Evolutionary conservation across 768 basidiomycete species (phyloP).

Genomic region (Steccherinum ochraceum): DNA sequence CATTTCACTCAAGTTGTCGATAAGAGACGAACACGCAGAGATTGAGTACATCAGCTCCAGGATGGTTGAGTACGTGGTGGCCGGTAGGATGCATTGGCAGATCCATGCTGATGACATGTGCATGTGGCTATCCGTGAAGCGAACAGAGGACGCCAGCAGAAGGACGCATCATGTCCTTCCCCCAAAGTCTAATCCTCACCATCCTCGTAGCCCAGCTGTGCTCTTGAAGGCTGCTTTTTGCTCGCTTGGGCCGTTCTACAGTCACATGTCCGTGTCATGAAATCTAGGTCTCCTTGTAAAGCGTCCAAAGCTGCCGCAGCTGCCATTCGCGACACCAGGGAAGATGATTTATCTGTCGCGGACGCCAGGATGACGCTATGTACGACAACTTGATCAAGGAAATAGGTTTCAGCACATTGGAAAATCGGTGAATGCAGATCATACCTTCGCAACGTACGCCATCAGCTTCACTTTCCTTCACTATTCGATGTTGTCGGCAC

Average conservation of each 20-base stretch:
- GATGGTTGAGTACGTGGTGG: too few relatives aligned
- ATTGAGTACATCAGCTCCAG: too few relatives aligned
- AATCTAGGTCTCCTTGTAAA: constrained; percentile 55
- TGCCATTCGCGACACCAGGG: constrained; percentile 53
- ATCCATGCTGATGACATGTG: too few relatives aligned
- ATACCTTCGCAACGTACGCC: constrained; percentile 49
- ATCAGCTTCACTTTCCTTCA: constrained; percentile 37
- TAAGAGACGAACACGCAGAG: too few relatives aligned
- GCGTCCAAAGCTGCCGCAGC: constrained; percentile 65
- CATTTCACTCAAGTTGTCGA: too few relatives aligned
- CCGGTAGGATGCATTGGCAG: too few relatives aligned
- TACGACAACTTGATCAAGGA: constrained; percentile 46
- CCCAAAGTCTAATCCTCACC: constrained; percentile 7
- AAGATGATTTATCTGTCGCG: constrained; percentile 43
- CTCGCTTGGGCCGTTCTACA: constrained; percentile 39
- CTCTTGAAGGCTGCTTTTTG: constrained; percentile 25
- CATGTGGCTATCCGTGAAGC: too few relatives aligned
- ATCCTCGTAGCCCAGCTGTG: constrained; percentile 5
- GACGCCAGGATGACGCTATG: constrained; percentile 61
- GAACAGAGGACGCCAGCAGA: too few relatives aligned
- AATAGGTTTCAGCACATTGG: too few relatives aligned
- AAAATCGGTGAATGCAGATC: background rate
- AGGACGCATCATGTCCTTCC: too few relatives aligned
- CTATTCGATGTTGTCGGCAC: constrained; percentile 58
- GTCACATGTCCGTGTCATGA: constrained; percentile 61